Evolutionary conservation across 768 basidiomycete species (phyloP), one percentile per base, ranked within the genome.

Genomic region (Tylopilus intermedius): DNA sequence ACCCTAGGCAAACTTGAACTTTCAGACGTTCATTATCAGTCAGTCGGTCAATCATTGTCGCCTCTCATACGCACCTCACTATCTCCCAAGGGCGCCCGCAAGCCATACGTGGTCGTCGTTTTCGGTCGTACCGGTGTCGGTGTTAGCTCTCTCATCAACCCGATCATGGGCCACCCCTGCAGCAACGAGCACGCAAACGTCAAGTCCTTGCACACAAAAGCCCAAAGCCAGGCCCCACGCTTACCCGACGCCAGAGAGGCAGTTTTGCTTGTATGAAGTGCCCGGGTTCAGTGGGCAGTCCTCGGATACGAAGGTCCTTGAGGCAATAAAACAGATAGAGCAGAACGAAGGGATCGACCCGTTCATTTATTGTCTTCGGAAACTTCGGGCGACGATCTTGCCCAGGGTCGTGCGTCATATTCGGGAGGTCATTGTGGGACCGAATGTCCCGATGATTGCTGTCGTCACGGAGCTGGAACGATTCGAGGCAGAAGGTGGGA

Each of bases 51-150:
- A 8, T 26, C 8, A 35, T 37, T 22, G 4, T 30, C n/a, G 18
- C 30, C 1, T 27, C 37, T 29, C 10, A 40, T 15, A 2, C 26
- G 44, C 37, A 47, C 29, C 3, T 32, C 18, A 15, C 9, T 5
- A 1, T 37, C 11, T 37, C 15, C 15, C 42, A 56, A 49, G 56
- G n/a, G n/a, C 14, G 27, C 18, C 2, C 21, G 38, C 4, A 45
- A 45, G 27, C 60, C 62, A 8, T 54, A 59, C 39, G 58, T 67
- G 21, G 59, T 67, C 46, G 62, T 67, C 1, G 49, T 69, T 43
- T 69, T 67, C 13, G 66, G 67, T 15, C 61, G 47, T 21, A 65
- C 67, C 0, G 66, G 66, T 0, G 67, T 59, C 7, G 66, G 66
- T 18, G 35, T 67, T 45, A 67, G 67, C 13, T 67, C 66, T 14